Evolutionary conservation across 1,284 basidiomycete genomes (phyloP), one percentile per base, ranked within the genome.

Genomic region (Rhodotorula sp.): DNA sequence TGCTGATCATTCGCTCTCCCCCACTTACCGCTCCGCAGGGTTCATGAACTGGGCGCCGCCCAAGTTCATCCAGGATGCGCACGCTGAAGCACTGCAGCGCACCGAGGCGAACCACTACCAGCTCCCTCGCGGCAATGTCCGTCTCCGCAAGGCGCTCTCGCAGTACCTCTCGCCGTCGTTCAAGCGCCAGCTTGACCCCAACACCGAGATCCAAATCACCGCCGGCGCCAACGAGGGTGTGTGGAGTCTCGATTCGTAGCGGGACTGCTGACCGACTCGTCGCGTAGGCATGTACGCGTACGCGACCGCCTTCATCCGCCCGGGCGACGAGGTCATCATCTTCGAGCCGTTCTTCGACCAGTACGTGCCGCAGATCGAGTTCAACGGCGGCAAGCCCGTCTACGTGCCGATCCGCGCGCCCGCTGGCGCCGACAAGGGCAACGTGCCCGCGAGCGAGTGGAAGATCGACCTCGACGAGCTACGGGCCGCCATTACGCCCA

Each of bases 271-370:
- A n/a, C 78, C 77, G 32, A 63, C 78, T 55, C 78, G 50, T 67
- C 41, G 13, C 21, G 61, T 80, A 92, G 94, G 94, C 34, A 91
- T 93, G 84, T 97, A 94, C 81, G 89, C 68, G 89, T 95, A 78
- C 87, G 88, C 78, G 55, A 64, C 76, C 15, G 94, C 95, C 0
- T 96, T 95, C 83, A 83, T 94, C 60, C 89, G 96, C 74, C 85
- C 88, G 50, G 94, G 90, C 15, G 97, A 99, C 81, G 96, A 98
- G 82, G 97, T 99, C 72, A 95, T 99, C 81, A 89, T 97, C 86
- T 95, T 99, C 80, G 97, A 99, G 83, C 83, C 48, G 70, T 82
- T 81, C 61, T 78, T 74, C 25, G 79, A 65, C 34, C 56, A 99
- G 82, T 99, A 97, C 83, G 87, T 91, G 72, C 90, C 93, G 50